Evolutionary conservation across 495 filamentous ascomycete genomes (phyloP), one percentile per base, ranked within the genome.

Genomic region (Daldinia decipiens): DNA sequence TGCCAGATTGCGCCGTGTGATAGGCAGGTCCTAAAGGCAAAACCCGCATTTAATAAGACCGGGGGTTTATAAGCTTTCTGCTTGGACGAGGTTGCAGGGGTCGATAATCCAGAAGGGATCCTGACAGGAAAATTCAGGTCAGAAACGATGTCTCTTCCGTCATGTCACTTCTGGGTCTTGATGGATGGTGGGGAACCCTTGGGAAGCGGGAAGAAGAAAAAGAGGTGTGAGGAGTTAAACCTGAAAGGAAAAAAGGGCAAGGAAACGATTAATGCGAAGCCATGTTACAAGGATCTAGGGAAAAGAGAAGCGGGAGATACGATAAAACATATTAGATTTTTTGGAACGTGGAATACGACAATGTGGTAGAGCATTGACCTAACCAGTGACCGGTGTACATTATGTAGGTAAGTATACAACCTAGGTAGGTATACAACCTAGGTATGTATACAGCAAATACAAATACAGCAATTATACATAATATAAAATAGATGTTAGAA

Each of bases 1-100:
- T 76, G 68, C 71, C 65, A 74, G 71, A 76, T 74, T 74, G 62
- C 58, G 71, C 67, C 57, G 65, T 70, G 45, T 74, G 71, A 74
- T 74, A 74, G 71, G 71, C 59, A 74, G 71, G 71, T 63, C 62
- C 54, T 45, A 70, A 63, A 54, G 66, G 66, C 53, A 59, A 62
- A 74, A 59, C 71, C 70, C 67, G 62, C 67, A 70, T 63, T 74
- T 67, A 70, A 64, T 62, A 68, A 54, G 17, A 54, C 62, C 71
- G 62, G 59, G 71, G 62, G 67, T 70, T 60, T 67, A 67, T 70
- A 74, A 70, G 71, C 67, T 74, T 70, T 74, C 55, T 73, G 70
- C 70, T 70, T 73, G 66, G 65, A 64, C 70, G 56, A 67, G 24
- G 58, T 62, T 67, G 58, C 71, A 74, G 71, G 71, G 71, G 58